A percentile compares a stretch with the other conserved stretches of the same genome.
Conservation (phyloP, 352 stramenopile genomes). For the Phytophthora parvispora region DNA sequence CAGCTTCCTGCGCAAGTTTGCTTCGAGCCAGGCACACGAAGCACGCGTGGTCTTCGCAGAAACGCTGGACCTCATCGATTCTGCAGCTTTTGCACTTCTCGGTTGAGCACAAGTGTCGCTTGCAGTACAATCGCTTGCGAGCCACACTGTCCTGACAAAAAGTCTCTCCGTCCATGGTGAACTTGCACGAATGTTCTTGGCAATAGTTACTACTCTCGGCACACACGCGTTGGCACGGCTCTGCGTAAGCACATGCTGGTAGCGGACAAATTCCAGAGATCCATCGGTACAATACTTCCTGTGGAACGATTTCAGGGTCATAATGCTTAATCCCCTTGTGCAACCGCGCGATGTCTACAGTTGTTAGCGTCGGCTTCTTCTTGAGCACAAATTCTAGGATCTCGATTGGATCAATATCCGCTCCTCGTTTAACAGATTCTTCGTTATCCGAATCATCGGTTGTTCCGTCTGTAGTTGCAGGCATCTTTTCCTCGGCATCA, state of each 20-base stretch:
- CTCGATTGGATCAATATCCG: conserved; percentile 5
- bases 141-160: conserved; percentile 41
- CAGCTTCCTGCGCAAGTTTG: conserved; percentile 28
- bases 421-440: not conserved
- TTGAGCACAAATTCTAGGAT: conserved; percentile 4
- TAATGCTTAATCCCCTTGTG: conserved; percentile 73
- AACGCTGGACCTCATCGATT: conserved; percentile 39
- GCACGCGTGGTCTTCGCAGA: conserved; percentile 65
- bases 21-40: conserved; percentile 59
- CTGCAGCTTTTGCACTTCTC: conserved; percentile 49
- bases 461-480: not conserved
- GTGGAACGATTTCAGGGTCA: conserved; percentile 52
- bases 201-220: conserved; percentile 32
- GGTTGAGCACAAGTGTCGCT: conserved; percentile 50
- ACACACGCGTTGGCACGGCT: conserved; percentile 48
- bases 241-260: conserved; percentile 42
- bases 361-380: conserved; percentile 26
- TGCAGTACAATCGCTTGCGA: conserved; percentile 49
- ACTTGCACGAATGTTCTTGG: conserved; percentile 49
- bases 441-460: not conserved
- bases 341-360: conserved; percentile 42
- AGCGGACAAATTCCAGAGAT: conserved; percentile 61
- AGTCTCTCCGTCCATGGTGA: conserved; percentile 12
- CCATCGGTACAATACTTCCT: conserved; percentile 72
- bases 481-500: conserved; percentile 10